These are phyloP conservation scores for Quercus gilva DNA, from an alignment of 306 rosid species.

Conservation along the genomic window DNA sequence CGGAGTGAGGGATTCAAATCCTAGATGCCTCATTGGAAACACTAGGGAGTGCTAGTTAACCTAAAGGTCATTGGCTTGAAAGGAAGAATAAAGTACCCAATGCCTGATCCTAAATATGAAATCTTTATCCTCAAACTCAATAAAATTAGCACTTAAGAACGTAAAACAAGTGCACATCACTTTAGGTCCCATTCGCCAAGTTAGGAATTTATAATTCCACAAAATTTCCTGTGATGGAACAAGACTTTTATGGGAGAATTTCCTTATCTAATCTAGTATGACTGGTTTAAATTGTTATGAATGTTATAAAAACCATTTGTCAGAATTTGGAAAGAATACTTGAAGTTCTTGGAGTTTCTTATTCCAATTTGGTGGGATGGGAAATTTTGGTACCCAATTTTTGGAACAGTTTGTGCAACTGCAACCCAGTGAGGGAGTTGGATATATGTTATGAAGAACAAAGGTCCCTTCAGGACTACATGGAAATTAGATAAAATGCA, in stretches of 20 bases:
- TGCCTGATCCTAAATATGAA: neutral
- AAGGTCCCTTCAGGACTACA: neutral
- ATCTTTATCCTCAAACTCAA: too few species aligned
- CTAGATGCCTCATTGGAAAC: too few species aligned
- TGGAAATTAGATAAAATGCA: neutral
- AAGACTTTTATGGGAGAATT: neutral
- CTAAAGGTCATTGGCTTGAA: neutral
- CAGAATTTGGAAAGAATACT: neutral
- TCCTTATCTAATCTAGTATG: neutral
- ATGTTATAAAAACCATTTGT: neutral
- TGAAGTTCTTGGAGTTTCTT: neutral
- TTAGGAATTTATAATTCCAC: neutral
- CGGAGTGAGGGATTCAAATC: too few species aligned
- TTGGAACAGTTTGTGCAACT: neutral
- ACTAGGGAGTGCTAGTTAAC: too few species aligned
- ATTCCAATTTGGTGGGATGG: neutral
- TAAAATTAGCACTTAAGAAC: neutral
- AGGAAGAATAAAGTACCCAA: neutral
- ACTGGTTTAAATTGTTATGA: neutral
- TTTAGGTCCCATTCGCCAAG: neutral
- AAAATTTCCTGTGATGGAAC: neutral
- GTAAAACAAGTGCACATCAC: neutral
- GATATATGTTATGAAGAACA: neutral
- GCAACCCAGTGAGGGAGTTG: neutral
- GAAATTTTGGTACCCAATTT: neutral